These are phyloP conservation scores for Oidiodendron maius DNA, from an alignment of 495 filamentous ascomycete species.

Conservation along the genomic window DNA sequence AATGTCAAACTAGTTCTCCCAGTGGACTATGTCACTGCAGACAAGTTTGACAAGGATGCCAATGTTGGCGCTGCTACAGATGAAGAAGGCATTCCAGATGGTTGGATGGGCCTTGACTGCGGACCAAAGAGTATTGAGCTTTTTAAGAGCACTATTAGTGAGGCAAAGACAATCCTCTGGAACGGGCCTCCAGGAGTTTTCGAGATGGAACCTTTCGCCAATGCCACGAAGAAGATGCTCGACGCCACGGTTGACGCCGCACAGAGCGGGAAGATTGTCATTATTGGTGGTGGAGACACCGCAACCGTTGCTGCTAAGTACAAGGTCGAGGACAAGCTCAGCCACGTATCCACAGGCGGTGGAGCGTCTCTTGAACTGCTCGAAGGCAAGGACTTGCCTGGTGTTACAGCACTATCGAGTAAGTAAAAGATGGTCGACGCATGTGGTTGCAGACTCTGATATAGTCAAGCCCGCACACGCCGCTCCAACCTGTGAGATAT, in stretches of 20 bases:
- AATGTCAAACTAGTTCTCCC: slow-evolving; percentile 91
- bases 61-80: slow-evolving; percentile 78
- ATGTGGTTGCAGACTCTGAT: slow-evolving; percentile 21
- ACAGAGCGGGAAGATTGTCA: slow-evolving; percentile 80
- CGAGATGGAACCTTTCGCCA: slow-evolving; percentile 90
- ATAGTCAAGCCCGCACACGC: slow-evolving; percentile 23
- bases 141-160: slow-evolving; percentile 76
- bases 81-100: slow-evolving; percentile 84
- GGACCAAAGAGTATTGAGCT: slow-evolving; percentile 80
- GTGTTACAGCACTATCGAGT: slow-evolving; percentile 91
- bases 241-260: slow-evolving; percentile 78
- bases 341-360: slow-evolving; percentile 95
- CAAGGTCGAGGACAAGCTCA: slow-evolving; percentile 89
- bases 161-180: slow-evolving; percentile 97
- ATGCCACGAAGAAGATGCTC: slow-evolving; percentile 83
- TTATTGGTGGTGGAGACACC: slow-evolving; percentile 97
- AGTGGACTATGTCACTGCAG: slow-evolving; percentile 89
- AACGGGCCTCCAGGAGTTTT: slow-evolving; percentile 97
- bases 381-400: slow-evolving; percentile 95
- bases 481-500: slow-evolving; percentile 21
- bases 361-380: slow-evolving; percentile 93
- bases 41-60: slow-evolving; percentile 89
- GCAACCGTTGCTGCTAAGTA: slow-evolving; percentile 98
- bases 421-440: slow-evolving; percentile 44
- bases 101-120: slow-evolving; percentile 95